A percentile compares a stretch with the other conserved stretches of the same genome.
Conservation (phyloP, 2,329 filamentous ascomycete genomes). For the Paracamarosporium sp. region DNA sequence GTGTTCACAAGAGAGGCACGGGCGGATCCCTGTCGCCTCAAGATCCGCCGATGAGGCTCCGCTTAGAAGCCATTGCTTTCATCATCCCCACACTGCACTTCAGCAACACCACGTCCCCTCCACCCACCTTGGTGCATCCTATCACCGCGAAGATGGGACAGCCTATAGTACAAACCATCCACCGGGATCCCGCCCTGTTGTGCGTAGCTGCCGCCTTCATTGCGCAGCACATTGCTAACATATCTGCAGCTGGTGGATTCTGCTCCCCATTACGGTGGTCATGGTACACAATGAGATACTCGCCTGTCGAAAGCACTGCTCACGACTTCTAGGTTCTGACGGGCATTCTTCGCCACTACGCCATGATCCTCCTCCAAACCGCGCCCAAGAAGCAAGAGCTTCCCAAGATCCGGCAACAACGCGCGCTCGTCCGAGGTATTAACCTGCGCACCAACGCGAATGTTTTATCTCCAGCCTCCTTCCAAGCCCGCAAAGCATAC, state of each 20-base stretch:
- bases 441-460: constrained; percentile 83
- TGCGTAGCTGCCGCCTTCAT: constrained; percentile 57
- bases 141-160: constrained; percentile 72
- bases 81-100: constrained; percentile 27
- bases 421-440: constrained; percentile 81
- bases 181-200: constrained; percentile 98
- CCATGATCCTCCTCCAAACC: constrained; percentile 85
- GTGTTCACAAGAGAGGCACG: constrained; percentile 43
- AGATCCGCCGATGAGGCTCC: constrained; percentile 35
- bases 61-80: constrained; percentile 27
- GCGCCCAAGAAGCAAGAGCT: constrained; percentile 83
- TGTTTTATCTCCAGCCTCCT: constrained; percentile 78
- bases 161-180: constrained; percentile 89
- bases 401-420: constrained; percentile 80
- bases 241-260: constrained; percentile 88
- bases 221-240: constrained; percentile 25
- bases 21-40: constrained; percentile 33
- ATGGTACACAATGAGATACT: constrained; percentile 67
- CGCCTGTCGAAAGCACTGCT: constrained; percentile 13
- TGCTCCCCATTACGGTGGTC: constrained; percentile 95
- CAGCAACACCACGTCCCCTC: constrained; percentile 17
- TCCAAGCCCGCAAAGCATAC: constrained; percentile 79
- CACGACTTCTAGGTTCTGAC: constrained; percentile 73
- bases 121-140: constrained; percentile 20
- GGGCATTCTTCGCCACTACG: constrained; percentile 94